These are phyloP conservation scores for Schizopora paradoxa DNA, from an alignment of 1,284 basidiomycete species.

Conservation along the genomic window DNA sequence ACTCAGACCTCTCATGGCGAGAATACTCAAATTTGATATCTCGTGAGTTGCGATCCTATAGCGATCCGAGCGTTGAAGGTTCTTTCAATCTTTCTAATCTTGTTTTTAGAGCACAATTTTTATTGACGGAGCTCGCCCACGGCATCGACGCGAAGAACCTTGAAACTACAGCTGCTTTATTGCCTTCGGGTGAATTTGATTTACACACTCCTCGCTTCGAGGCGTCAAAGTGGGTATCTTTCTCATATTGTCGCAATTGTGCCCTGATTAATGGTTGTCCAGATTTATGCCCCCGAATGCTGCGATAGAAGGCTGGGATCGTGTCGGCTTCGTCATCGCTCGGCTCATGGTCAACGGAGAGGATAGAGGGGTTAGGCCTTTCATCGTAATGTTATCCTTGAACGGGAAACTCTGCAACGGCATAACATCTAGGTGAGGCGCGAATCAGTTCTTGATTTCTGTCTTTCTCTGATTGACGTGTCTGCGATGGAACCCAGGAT, in stretches of 20 bases:
- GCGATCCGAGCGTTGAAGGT: background rate
- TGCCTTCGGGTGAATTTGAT: conserved; percentile 39
- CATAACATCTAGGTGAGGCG: conserved; percentile 23
- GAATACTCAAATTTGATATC: conserved; percentile 42
- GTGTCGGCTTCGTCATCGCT: conserved; percentile 50
- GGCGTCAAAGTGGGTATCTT: conserved; percentile 45
- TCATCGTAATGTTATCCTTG: conserved; percentile 31
- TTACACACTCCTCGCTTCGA: conserved; percentile 49
- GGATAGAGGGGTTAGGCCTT: conserved; percentile 46
- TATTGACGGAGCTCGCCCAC: conserved; percentile 52
- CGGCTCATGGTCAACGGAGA: conserved; percentile 43
- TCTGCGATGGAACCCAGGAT: conserved; percentile 22
- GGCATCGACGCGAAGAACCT: conserved; percentile 53
- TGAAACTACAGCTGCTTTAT: conserved; percentile 53
- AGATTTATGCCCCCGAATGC: conserved; percentile 59
- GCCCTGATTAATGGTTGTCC: background rate
- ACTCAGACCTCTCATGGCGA: conserved; percentile 38
- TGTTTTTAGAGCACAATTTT: conserved; percentile 14
- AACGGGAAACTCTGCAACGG: conserved; percentile 25
- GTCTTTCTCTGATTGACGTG: background rate
- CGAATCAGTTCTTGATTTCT: background rate
- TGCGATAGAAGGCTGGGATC: conserved; percentile 45
- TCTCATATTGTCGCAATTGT: conserved; percentile 3
- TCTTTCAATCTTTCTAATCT: no score
- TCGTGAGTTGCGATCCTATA: conserved; percentile 38